Evolutionary conservation across 1,139 yeast species (phyloP), one percentile per base, ranked within the genome.

Genomic region (Torulaspora globosa): DNA sequence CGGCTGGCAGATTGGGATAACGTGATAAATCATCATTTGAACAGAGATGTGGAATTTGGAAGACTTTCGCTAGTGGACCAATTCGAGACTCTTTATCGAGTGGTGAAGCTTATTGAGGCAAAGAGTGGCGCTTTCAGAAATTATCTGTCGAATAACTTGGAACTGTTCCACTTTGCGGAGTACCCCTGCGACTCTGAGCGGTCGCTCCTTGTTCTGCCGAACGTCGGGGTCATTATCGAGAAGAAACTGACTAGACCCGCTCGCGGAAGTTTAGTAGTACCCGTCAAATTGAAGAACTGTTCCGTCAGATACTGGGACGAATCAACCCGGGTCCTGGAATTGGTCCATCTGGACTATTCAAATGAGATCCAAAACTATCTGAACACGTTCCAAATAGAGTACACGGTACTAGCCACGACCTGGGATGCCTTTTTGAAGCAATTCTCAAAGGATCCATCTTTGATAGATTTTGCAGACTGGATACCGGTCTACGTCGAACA

Each of bases 1-100:
- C 50, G 52, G 10, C 50, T 63, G 40, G 59, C 55, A 5, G 68
- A 74, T 51, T 78, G 79, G 65, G 79, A 78, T 53, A 67, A 66
- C 41, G 66, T 71, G n/a, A 70, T 75, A 40, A 66, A 76, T 46
- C 67, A 70, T 43, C 67, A 74, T 54, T 71, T 79, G 50, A 75
- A 77, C 4, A 71, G 66, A 1, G 61, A 57, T 16, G 46, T 52
- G 5, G 53, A 53, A 24, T 79, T 77, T 53, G 72, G 70, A 37
- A 48, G 60, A 12, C 65, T 78, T 31, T 53, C 66, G 5, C 57
- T 78, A 7, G 56, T 63, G 15, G 75, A 74, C 15, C 78, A 78
- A 55, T 71, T 79, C 51, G 74, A 74, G 36, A 65, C 76, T 2
- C 55, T 79, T 4, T 74, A 71, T 53, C 61, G 66, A 5, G 56